These are phyloP conservation scores for Corchorus capsularis DNA, from an alignment of 345 rosid species.

Conservation along the genomic window DNA sequence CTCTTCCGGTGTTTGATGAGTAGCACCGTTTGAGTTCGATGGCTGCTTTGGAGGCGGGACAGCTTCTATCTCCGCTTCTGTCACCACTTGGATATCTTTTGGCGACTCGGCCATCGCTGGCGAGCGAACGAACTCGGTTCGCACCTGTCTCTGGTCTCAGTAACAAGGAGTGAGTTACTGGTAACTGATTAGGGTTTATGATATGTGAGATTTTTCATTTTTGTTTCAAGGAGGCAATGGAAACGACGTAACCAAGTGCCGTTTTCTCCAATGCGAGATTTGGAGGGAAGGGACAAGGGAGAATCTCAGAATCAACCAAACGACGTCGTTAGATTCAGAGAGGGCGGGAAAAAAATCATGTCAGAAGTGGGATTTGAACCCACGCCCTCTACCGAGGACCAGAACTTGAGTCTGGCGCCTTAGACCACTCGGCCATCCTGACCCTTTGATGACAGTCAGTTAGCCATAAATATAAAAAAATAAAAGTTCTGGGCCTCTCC, in stretches of 20 bases:
- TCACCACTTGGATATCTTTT: conserved; percentile 1
- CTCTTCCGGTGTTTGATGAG: conserved; percentile 52
- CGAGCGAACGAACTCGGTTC: conserved; percentile 14
- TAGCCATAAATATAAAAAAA: too few relatives aligned
- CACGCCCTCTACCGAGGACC: conserved; percentile 45
- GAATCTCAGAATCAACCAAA: not conserved
- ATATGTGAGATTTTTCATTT: not conserved
- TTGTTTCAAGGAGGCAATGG: not conserved
- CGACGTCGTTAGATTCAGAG: not conserved
- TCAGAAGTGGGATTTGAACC: conserved; percentile 45
- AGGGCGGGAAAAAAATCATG: not conserved
- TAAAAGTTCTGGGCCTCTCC: too few relatives aligned
- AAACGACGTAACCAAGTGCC: not conserved
- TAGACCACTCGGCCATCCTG: conserved; percentile 45
- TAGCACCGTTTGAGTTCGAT: conserved; percentile 32
- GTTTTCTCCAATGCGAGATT: not conserved
- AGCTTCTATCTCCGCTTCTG: not conserved
- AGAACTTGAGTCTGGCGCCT: conserved; percentile 57
- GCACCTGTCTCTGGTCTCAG: not conserved
- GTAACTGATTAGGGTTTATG: not conserved
- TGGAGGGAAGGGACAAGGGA: too few relatives aligned
- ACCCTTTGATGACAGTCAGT: not conserved
- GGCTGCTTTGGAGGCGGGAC: conserved; percentile 15
- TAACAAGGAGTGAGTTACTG: not conserved
- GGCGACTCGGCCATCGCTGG: conserved; percentile 29